phyloP scores from a whole-genome alignment of 768 basidiomycete genomes.

The Tulasnella sp. region DNA sequence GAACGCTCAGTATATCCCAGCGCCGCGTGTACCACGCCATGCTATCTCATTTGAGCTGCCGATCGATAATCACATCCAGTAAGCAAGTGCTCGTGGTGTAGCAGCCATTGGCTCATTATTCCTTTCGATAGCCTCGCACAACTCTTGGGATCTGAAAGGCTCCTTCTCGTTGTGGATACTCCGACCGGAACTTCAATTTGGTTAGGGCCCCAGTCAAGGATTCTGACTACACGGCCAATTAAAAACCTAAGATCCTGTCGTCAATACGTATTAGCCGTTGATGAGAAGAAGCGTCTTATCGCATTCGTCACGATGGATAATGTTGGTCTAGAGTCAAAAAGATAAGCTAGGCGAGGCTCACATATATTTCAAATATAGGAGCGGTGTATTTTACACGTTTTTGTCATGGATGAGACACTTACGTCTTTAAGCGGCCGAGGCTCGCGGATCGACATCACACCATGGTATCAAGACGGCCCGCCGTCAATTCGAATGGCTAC shows the following conservation, averaged over 20 bases:
- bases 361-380: neutral
- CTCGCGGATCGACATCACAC: slow-evolving; percentile 30
- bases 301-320: slow-evolving; percentile 19
- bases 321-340: too few species aligned
- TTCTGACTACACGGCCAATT: slow-evolving; percentile 26
- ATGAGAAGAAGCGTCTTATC: slow-evolving; percentile 41
- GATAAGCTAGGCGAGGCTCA: neutral
- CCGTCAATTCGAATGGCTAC: slow-evolving; percentile 28
- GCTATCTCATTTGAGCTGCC: slow-evolving; percentile 21
- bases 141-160: too few species aligned
- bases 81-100: too few species aligned
- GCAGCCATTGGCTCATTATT: too few species aligned
- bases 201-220: too few species aligned
- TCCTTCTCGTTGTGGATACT: slow-evolving; percentile 33
- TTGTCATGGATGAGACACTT: slow-evolving; percentile 37
- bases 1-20: slow-evolving; percentile 27
- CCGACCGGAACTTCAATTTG: slow-evolving; percentile 18
- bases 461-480: slow-evolving; percentile 32
- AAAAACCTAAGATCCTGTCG: slow-evolving; percentile 32
- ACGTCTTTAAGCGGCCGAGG: slow-evolving; percentile 31
- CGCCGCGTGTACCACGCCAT: slow-evolving; percentile 20
- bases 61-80: slow-evolving; percentile 27
- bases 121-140: too few species aligned
- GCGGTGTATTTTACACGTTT: slow-evolving; percentile 31
- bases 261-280: slow-evolving; percentile 38